phyloP scores from a whole-genome alignment of 495 filamentous ascomycete genomes.

The Neurospora pannonica region DNA sequence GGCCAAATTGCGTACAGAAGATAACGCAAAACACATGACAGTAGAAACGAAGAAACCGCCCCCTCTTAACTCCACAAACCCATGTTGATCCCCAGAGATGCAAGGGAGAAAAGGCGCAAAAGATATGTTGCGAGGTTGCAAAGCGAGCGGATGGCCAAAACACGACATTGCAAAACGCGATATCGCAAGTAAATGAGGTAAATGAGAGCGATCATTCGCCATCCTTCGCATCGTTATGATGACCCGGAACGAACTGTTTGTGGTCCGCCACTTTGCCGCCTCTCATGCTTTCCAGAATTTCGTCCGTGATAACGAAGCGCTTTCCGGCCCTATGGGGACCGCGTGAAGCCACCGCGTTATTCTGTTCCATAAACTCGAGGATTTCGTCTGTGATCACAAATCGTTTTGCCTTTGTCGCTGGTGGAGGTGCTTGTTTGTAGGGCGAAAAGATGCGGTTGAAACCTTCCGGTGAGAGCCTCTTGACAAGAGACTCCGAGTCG shows the following conservation, averaged over 20 bases:
- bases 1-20: not conserved
- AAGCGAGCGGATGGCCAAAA: not conserved
- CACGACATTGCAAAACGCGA: not conserved
- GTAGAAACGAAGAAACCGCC: not conserved
- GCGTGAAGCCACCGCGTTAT: not conserved
- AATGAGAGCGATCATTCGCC: not conserved
- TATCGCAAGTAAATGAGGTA: not conserved
- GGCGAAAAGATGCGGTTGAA: not conserved
- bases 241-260: not conserved
- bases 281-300: not conserved
- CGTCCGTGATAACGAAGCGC: not conserved
- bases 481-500: conserved; percentile 1
- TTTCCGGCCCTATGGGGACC: not conserved
- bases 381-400: not conserved
- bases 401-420: not conserved
- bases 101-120: not conserved
- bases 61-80: not conserved
- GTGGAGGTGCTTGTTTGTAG: not conserved
- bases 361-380: not conserved
- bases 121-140: not conserved
- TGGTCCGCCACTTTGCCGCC: not conserved
- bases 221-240: not conserved
- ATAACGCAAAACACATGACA: not conserved
- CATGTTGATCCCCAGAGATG: not conserved
- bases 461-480: not conserved